A percentile compares a stretch with the other conserved stretches of the same genome.
phyloP scores from a whole-genome alignment of 257 asterid species.

The Penstemon davidsonii region DNA sequence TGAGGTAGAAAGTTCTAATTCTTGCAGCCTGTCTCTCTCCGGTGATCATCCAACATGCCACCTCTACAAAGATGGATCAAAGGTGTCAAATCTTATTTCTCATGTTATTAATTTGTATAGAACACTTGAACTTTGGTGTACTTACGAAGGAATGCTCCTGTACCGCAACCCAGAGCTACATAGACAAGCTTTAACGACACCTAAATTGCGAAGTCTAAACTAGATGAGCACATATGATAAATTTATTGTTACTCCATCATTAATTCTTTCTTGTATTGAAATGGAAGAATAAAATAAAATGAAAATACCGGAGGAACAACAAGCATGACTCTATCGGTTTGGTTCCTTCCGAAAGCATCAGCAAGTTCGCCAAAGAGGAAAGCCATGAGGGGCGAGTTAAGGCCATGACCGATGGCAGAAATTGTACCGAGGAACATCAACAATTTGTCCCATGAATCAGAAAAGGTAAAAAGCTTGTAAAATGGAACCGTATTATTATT shows the following conservation, averaged over 20 bases:
- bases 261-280: not conserved
- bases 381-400: constrained; percentile 72
- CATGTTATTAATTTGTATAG: too few species aligned
- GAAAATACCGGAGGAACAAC: constrained; percentile 53
- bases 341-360: constrained; percentile 59
- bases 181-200: constrained; percentile 70
- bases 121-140: not conserved
- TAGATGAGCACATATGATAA: not conserved
- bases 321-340: constrained; percentile 33
- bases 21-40: constrained; percentile 92
- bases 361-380: constrained; percentile 66
- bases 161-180: constrained; percentile 71
- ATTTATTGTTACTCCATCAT: too few species aligned
- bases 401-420: constrained; percentile 70
- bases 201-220: constrained; percentile 20
- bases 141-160: constrained; percentile 72
- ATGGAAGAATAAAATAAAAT: not conserved
- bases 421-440: constrained; percentile 66
- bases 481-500: constrained; percentile 51
- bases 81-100: too few species aligned
- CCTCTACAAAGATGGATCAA: constrained; percentile 45
- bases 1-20: constrained; percentile 66
- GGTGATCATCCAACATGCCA: constrained; percentile 87
- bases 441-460: constrained; percentile 55
- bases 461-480: constrained; percentile 67